Evolutionary conservation across 106 monocot species (phyloP).

Genomic region (Alisma plantagoaquatica): DNA sequence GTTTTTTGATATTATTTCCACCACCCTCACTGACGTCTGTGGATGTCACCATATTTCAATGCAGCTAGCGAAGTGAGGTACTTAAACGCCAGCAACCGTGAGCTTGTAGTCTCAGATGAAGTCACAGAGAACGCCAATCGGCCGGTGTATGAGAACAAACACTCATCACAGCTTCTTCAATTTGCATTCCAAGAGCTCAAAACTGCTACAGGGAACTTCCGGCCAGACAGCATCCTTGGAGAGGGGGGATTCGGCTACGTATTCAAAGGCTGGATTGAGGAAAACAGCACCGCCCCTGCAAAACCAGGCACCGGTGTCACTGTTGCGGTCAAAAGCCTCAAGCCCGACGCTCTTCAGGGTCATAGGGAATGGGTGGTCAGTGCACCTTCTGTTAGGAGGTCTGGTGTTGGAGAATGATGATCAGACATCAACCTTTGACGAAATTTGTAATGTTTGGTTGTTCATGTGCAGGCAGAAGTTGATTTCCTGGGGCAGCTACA

Average conservation of each 20-base stretch:
- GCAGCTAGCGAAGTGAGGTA: constrained; percentile 75
- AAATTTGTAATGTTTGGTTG: background rate
- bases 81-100: constrained; percentile 74
- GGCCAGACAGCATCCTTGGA: constrained; percentile 90
- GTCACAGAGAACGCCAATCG: constrained; percentile 21
- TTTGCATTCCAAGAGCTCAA: constrained; percentile 87
- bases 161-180: constrained; percentile 34
- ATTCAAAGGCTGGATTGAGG: constrained; percentile 93
- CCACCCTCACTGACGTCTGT: background rate
- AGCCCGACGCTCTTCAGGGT: constrained; percentile 84
- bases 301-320: constrained; percentile 90
- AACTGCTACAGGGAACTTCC: constrained; percentile 84
- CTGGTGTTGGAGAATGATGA: background rate
- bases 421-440: too few relatives aligned
- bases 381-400: background rate
- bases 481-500: constrained; percentile 80
- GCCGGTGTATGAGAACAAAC: constrained; percentile 20
- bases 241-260: constrained; percentile 95
- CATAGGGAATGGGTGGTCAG: constrained; percentile 93
- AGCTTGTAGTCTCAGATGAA: constrained; percentile 35
- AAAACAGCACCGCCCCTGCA: constrained; percentile 77
- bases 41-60: background rate
- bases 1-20: background rate
- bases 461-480: constrained; percentile 60
- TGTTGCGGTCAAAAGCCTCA: constrained; percentile 84